A percentile compares a stretch with the other conserved stretches of the same genome.
Evolutionary conservation across 148 eudicot genomes (phyloP).

Genomic region (Vaccinium myrtillus): DNA sequence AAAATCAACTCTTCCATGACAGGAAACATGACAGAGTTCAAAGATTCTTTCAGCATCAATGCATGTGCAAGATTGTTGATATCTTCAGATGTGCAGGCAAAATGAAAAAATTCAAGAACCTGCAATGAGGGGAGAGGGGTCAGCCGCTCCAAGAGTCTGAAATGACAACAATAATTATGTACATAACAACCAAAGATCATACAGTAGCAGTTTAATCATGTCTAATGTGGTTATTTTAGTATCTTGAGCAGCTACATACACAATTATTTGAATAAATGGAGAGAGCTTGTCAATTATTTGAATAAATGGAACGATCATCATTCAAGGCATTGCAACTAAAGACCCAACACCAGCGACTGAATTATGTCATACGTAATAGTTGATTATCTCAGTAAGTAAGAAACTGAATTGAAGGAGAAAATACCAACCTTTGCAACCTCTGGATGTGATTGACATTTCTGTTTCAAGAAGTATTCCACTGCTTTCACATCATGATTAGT

Average conservation of each 20-base stretch:
- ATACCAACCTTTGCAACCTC: slow-evolving; percentile 71
- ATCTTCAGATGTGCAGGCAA: slow-evolving; percentile 97
- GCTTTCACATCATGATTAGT: slow-evolving; percentile 99
- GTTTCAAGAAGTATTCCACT: slow-evolving; percentile 87
- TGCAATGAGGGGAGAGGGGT: slow-evolving; percentile 22
- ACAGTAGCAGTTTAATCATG: neutral
- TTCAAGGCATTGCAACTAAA: neutral
- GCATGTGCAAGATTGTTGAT: slow-evolving; percentile 65
- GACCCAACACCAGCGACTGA: neutral
- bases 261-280: neutral
- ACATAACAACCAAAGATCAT: neutral
- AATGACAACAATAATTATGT: neutral
- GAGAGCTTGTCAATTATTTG: neutral
- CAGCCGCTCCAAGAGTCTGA: neutral
- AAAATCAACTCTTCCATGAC: slow-evolving; percentile 65
- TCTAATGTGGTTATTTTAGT: neutral
- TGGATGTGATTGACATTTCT: slow-evolving; percentile 69
- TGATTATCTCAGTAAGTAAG: neutral
- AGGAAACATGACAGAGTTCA: slow-evolving; percentile 52
- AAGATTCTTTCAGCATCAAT: slow-evolving; percentile 53
- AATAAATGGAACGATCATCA: neutral
- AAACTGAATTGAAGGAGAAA: neutral
- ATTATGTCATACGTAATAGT: neutral
- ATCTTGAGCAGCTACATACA: neutral
- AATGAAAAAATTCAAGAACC: slow-evolving; percentile 98